These are phyloP conservation scores for Cutaneotrichosporon spelunceum DNA, from an alignment of 1,284 basidiomycete species.

Conservation along the genomic window DNA sequence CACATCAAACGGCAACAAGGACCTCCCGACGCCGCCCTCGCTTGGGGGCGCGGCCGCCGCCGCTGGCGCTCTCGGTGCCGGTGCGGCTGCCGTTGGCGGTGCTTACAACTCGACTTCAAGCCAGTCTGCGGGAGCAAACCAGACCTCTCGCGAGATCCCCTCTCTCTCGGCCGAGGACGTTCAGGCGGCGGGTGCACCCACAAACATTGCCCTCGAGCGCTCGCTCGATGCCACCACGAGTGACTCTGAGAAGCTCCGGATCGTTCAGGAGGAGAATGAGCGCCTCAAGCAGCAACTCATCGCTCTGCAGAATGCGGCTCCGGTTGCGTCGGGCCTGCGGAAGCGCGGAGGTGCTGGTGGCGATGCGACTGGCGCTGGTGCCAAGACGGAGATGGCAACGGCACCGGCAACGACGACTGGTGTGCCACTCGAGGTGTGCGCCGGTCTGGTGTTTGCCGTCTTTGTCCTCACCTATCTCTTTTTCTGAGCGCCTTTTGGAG, in stretches of 20 bases:
- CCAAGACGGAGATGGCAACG: slow-evolving; percentile 32
- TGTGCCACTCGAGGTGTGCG: slow-evolving; percentile 57
- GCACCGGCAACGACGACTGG: slow-evolving; percentile 34
- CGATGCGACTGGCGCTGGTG: slow-evolving; percentile 27
- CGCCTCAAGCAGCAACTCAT: slow-evolving; percentile 40
- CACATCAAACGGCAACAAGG: slow-evolving; percentile 13
- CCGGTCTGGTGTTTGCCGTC: slow-evolving; percentile 56
- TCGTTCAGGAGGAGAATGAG: slow-evolving; percentile 48
- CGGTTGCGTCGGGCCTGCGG: slow-evolving; percentile 43
- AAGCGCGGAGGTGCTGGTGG: slow-evolving; percentile 41
- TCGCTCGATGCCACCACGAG: slow-evolving; percentile 40
- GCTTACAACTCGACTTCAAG: neutral
- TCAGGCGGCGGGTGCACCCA: slow-evolving; percentile 27
- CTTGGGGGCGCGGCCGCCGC: slow-evolving; percentile 12
- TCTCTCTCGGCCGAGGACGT: slow-evolving; percentile 37
- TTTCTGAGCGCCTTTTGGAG: slow-evolving; percentile 43
- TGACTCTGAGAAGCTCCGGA: slow-evolving; percentile 47
- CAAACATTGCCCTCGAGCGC: slow-evolving; percentile 40
- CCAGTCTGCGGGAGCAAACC: slow-evolving; percentile 6
- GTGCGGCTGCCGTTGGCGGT: slow-evolving; percentile 13
- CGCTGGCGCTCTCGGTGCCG: slow-evolving; percentile 12
- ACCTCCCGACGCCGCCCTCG: slow-evolving; percentile 11
- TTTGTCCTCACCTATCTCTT: slow-evolving; percentile 59
- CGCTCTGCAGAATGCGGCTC: slow-evolving; percentile 30
- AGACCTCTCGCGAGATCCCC: slow-evolving; percentile 22